Conservation (phyloP, 352 stramenopile species). For the Globisporangium cederbergense region DNA sequence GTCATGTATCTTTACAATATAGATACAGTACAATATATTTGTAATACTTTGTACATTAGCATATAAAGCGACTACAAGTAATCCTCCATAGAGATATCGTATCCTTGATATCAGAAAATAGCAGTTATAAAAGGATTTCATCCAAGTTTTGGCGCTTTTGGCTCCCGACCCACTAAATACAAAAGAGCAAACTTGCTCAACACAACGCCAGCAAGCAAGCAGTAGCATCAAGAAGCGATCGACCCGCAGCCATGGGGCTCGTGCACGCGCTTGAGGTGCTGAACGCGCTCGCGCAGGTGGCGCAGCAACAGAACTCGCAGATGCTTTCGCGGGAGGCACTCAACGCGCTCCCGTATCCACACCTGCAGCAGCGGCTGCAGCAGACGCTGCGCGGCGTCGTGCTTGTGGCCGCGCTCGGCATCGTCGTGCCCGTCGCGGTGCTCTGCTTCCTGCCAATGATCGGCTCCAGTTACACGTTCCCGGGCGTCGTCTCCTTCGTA, state of each 20-base stretch:
- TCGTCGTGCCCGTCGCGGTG: conserved; percentile 23
- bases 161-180: neutral
- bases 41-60: too few species aligned
- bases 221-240: neutral
- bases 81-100: too few species aligned
- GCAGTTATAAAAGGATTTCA: too few species aligned
- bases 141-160: neutral
- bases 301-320: conserved; percentile 11
- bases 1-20: too few species aligned
- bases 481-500: conserved; percentile 23
- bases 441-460: conserved; percentile 28
- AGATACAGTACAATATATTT: too few species aligned
- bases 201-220: neutral
- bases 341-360: conserved; percentile 26
- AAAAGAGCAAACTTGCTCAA: neutral
- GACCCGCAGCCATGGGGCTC: conserved; percentile 32
- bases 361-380: conserved; percentile 54
- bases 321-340: neutral
- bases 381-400: conserved; percentile 45
- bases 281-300: conserved; percentile 37
- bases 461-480: conserved; percentile 31
- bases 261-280: conserved; percentile 48
- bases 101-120: too few species aligned
- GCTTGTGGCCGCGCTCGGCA: conserved; percentile 23
- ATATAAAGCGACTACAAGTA: too few species aligned